Conservation (phyloP, 257 asterid genomes). For the Solanum chiquidenum region DNA sequence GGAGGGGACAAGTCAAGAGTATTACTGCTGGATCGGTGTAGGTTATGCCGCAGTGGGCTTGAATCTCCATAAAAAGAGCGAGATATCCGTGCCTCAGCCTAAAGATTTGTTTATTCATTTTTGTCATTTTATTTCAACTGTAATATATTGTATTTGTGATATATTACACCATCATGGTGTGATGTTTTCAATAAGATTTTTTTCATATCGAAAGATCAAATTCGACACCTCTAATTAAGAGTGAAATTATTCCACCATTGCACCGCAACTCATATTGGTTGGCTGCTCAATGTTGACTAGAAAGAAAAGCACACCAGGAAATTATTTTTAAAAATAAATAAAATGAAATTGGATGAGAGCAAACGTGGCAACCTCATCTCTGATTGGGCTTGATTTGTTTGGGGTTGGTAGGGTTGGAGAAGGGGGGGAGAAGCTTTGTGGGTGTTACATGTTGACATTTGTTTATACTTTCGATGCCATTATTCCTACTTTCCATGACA, state of each 20-base stretch:
- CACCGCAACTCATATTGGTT: neutral
- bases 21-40: too few species aligned
- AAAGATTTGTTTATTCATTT: too few species aligned
- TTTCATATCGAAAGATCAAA: too few species aligned
- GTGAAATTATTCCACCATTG: fast-evolving
- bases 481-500: neutral
- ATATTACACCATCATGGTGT: too few species aligned
- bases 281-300: neutral
- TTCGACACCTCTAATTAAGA: fast-evolving
- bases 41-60: too few species aligned
- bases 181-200: too few species aligned
- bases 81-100: too few species aligned
- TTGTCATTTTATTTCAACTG: too few species aligned
- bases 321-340: neutral
- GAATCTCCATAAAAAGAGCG: too few species aligned
- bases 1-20: too few species aligned
- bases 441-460: neutral
- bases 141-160: too few species aligned
- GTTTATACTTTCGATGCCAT: neutral
- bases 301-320: neutral
- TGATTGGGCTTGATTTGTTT: slow-evolving; percentile 4
- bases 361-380: slow-evolving; percentile 15
- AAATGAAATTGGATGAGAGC: slow-evolving; percentile 1
- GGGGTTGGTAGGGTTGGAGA: neutral
- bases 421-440: neutral